Evolutionary conservation across 768 basidiomycete species (phyloP).

Genomic region (Pleurotus tuber-regium): DNA sequence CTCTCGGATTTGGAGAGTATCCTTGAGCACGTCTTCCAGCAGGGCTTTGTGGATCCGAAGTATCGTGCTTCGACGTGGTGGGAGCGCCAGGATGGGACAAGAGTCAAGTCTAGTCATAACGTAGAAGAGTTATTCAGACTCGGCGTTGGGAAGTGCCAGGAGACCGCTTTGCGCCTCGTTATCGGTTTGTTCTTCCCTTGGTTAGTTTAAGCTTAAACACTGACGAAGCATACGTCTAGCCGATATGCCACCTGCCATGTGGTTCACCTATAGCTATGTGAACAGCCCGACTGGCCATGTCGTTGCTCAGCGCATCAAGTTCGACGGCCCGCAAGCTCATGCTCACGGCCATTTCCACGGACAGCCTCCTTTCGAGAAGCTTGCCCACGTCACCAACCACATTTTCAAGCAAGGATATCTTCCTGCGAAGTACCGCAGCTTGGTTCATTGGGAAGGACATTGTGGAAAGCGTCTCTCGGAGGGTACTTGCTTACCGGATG

Average conservation of each 20-base stretch:
- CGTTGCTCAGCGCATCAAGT: slow-evolving; percentile 42
- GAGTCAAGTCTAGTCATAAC: slow-evolving; percentile 30
- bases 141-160: slow-evolving; percentile 40
- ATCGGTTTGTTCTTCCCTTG: slow-evolving; percentile 40
- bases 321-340: slow-evolving; percentile 23
- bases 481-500: slow-evolving; percentile 20
- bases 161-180: slow-evolving; percentile 42
- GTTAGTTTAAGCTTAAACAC: no score
- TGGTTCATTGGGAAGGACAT: slow-evolving; percentile 39
- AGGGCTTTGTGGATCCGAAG: slow-evolving; percentile 43
- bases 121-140: slow-evolving; percentile 34
- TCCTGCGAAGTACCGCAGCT: slow-evolving; percentile 28
- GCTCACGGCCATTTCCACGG: no score
- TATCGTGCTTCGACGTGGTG: slow-evolving; percentile 41
- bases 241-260: slow-evolving; percentile 36
- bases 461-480: slow-evolving; percentile 34
- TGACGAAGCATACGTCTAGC: slow-evolving; percentile 24
- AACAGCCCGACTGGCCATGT: slow-evolving; percentile 27
- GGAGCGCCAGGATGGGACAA: slow-evolving; percentile 37
- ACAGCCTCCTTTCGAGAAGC: slow-evolving; percentile 32
- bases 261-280: slow-evolving; percentile 44
- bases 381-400: slow-evolving; percentile 48
- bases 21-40: slow-evolving; percentile 32
- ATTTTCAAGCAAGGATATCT: slow-evolving; percentile 41
- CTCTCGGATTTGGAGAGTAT: slow-evolving; percentile 46